A percentile compares a stretch with the other conserved stretches of the same genome.
Conservation (phyloP, 1,284 basidiomycete species). For the Moesziomyces antarcticus region DNA sequence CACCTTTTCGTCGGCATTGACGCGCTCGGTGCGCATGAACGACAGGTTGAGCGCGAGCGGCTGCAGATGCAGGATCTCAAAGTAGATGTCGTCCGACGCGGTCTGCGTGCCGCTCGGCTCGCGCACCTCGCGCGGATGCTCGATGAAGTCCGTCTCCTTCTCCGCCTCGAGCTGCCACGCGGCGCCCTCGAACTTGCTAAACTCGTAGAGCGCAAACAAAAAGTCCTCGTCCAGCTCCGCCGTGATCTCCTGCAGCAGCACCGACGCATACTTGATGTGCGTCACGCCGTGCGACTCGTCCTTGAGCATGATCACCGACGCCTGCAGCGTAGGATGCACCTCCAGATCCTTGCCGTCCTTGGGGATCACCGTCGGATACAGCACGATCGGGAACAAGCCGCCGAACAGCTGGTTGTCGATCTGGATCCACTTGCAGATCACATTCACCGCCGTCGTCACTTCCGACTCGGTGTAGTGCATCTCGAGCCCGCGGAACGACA, state of each 20-base stretch:
- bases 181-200: conserved; percentile 84
- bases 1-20: conserved; percentile 82
- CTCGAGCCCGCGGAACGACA: conserved; percentile 82
- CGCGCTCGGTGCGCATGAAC: conserved; percentile 94
- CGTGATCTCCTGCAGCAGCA: conserved; percentile 92
- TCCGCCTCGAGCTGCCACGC: conserved; percentile 47
- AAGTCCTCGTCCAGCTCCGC: conserved; percentile 98
- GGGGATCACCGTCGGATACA: conserved; percentile 91
- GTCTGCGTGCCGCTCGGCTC: conserved; percentile 77
- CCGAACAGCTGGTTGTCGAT: conserved; percentile 94
- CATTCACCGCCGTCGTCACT: conserved; percentile 81
- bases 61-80: conserved; percentile 96
- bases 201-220: conserved; percentile 89
- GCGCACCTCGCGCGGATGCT: conserved; percentile 79
- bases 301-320: conserved; percentile 87
- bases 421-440: conserved; percentile 90
- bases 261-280: conserved; percentile 96
- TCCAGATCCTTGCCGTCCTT: conserved; percentile 82
- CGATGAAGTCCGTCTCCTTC: conserved; percentile 74
- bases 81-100: conserved; percentile 78
- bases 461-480: conserved; percentile 87
- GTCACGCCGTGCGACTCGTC: conserved; percentile 88
- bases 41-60: conserved; percentile 92
- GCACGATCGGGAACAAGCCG: conserved; percentile 91
- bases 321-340: conserved; percentile 88